Base-by-base conservation (phyloP, 768 basidiomycete genomes). In the Leccinum boreale region DNA sequence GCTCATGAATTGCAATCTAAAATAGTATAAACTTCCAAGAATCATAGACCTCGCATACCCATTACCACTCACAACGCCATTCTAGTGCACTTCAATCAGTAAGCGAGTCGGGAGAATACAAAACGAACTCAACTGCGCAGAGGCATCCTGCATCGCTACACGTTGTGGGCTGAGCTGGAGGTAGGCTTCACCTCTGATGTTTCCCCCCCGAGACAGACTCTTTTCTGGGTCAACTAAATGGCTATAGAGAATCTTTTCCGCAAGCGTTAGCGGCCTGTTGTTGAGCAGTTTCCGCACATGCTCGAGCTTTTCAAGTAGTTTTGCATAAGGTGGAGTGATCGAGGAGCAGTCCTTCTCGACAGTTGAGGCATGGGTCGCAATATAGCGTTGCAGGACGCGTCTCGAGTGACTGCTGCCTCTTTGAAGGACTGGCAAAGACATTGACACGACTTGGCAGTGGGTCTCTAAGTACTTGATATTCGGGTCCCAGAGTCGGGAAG, bases 141-240 rank as follows among this genome's bases (percentile, higher is more conserved):
- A 90, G 62, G 90, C 89, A 78, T 97, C 93, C 70, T 98, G 96
- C 92, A 98, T 97, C 14, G 97, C 97, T 29, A 98, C 97, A 59
- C 97, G 79, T 73, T 96, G 90, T 5, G 96, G 97, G 61, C 77
- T 81, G 33, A 99, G 82, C 76, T 94, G 94, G 49, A 99, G 79
- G 74, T 98, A 96, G 8, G 85, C 79, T 70, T 94, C 86, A 19
- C 95, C 96, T 65, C 95, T 80, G 42, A 93, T 80, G 62, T 81
- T 85, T 29, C 85, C 83, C 28, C 83, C 83, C 47, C 81, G 74
- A 35, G 81, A 80, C 49, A 95, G 74, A 54, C 78, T 85, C 65
- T 85, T 84, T 57, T 87, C 83, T 4, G 92, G 92, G 64, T 96
- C 83, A 61, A 84, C 75, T 55, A 98, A 77, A 74, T 99, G 97